Evolutionary conservation across 2,329 filamentous ascomycete species (phyloP).

Genomic region (Aureobasidium sp.): DNA sequence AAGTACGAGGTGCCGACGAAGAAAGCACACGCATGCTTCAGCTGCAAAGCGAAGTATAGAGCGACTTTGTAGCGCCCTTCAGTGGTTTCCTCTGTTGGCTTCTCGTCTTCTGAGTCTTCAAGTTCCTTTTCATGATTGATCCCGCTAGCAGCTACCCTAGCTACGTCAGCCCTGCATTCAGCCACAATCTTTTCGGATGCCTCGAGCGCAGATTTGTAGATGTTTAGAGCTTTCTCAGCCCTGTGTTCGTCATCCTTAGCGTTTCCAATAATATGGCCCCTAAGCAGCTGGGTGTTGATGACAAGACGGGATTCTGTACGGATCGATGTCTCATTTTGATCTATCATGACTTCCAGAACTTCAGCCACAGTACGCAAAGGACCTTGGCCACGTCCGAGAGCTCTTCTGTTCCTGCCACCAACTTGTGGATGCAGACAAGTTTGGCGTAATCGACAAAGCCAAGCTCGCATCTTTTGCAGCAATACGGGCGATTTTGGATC

Average conservation of each 20-base stretch:
- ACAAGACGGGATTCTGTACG: conserved; percentile 57
- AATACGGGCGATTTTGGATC: conserved; percentile 50
- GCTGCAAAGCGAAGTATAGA: conserved; percentile 65
- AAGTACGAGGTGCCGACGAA: conserved; percentile 79
- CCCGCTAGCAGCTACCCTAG: conserved; percentile 22
- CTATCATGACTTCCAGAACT: conserved; percentile 86
- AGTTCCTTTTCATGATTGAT: conserved; percentile 15
- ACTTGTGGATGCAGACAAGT: conserved; percentile 82
- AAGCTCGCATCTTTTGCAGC: conserved; percentile 68
- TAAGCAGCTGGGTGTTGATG: conserved; percentile 56
- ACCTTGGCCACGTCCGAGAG: conserved; percentile 52
- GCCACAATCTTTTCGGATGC: conserved; percentile 46
- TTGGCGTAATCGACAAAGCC: conserved; percentile 71
- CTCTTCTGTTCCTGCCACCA: conserved; percentile 57
- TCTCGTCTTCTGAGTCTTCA: conserved; percentile 22
- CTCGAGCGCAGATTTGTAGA: conserved; percentile 55
- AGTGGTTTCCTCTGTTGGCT: conserved; percentile 23
- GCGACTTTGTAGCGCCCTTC: conserved; percentile 45
- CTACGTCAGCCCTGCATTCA: conserved; percentile 55
- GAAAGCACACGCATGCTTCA: conserved; percentile 76
- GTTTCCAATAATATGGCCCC: conserved; percentile 75
- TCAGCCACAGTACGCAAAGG: conserved; percentile 76
- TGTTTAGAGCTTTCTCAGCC: conserved; percentile 58
- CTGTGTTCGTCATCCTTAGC: conserved; percentile 48
- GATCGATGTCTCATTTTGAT: conserved; percentile 65